Evolutionary conservation across 768 basidiomycete genomes (phyloP).

Genomic region (Symmetrospora coprosmae): DNA sequence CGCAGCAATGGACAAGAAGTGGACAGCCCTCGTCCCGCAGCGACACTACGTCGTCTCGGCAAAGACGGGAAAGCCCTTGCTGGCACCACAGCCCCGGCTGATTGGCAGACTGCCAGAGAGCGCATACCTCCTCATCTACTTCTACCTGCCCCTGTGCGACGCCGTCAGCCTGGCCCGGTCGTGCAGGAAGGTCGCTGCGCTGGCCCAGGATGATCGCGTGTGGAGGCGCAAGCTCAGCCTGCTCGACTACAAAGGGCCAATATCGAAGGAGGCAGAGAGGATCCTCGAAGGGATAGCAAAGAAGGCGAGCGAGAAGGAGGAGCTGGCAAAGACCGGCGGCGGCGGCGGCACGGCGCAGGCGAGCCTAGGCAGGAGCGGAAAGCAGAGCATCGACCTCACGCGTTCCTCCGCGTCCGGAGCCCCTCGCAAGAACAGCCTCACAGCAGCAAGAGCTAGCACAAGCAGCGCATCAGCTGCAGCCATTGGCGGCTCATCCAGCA

Average conservation of each 20-base stretch:
- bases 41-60: background rate
- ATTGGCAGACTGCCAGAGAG: slow-evolving; percentile 69
- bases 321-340: too few species aligned
- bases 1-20: background rate
- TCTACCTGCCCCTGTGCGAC: slow-evolving; percentile 63
- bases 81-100: background rate
- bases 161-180: slow-evolving; percentile 58
- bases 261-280: slow-evolving; percentile 15
- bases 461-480: slow-evolving; percentile 37
- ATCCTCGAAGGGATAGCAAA: background rate
- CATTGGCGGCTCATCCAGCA: slow-evolving; percentile 33
- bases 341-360: too few species aligned
- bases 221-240: slow-evolving; percentile 65
- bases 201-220: slow-evolving; percentile 56
- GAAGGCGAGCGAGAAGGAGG: slow-evolving; percentile 41
- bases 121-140: slow-evolving; percentile 59
- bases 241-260: slow-evolving; percentile 37
- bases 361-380: too few species aligned
- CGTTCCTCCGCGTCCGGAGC: too few species aligned
- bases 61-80: background rate
- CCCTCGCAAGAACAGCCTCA: too few species aligned
- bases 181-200: slow-evolving; percentile 50
- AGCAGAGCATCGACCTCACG: too few species aligned
- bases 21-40: slow-evolving; percentile 12
- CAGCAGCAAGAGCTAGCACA: slow-evolving; percentile 47